Conservation (phyloP, 2,329 filamentous ascomycete genomes). For the Botryotinia convoluta region DNA sequence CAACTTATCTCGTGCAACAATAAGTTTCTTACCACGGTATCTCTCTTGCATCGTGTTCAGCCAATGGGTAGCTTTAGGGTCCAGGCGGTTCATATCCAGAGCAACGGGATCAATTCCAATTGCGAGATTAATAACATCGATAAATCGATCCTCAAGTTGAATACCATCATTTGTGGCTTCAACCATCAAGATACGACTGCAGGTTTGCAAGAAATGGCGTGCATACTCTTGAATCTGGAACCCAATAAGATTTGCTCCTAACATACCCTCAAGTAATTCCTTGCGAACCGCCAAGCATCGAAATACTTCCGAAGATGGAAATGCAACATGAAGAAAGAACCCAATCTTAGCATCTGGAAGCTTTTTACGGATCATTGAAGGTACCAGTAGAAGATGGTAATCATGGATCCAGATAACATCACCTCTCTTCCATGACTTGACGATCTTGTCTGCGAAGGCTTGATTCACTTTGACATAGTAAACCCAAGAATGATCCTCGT, state of each 20-base stretch:
- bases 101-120: constrained; percentile 89
- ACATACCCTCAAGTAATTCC: constrained; percentile 84
- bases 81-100: constrained; percentile 67
- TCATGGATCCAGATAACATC: constrained; percentile 96
- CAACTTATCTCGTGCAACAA: constrained; percentile 91
- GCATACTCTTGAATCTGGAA: constrained; percentile 95
- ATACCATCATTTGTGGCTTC: constrained; percentile 87
- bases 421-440: constrained; percentile 88
- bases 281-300: constrained; percentile 84
- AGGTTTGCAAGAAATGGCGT: constrained; percentile 92
- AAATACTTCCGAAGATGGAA: constrained; percentile 95
- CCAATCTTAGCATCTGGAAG: constrained; percentile 92
- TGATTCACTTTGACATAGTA: constrained; percentile 93
- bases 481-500: constrained; percentile 94
- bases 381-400: constrained; percentile 88
- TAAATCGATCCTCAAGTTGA: constrained; percentile 87
- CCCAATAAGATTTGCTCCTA: constrained; percentile 87
- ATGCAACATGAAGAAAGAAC: constrained; percentile 92
- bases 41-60: constrained; percentile 75
- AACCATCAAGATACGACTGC: constrained; percentile 84
- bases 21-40: constrained; percentile 84
- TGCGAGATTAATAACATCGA: constrained; percentile 79
- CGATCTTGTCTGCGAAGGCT: constrained; percentile 85
- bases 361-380: constrained; percentile 84
- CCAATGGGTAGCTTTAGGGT: constrained; percentile 74